Conservation (phyloP, 495 filamentous ascomycete genomes). For the Penicillium parvum region DNA sequence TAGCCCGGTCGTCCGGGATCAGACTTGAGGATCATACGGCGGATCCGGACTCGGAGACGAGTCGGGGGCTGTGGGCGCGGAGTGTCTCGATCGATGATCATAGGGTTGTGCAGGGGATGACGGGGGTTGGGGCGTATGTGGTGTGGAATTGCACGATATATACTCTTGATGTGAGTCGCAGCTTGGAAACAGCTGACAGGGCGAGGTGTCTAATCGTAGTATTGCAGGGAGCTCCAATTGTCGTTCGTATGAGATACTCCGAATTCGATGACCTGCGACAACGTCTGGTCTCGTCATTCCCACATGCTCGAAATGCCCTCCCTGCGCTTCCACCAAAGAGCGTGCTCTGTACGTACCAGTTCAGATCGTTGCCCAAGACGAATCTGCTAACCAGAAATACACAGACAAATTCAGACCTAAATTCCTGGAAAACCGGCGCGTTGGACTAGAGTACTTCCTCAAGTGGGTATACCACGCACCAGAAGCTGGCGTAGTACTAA, state of each 20-base stretch:
- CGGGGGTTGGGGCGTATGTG: constrained; percentile 64
- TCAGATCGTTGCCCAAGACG: too few relatives aligned
- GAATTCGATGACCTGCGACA: constrained; percentile 64
- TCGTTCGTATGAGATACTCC: constrained; percentile 64
- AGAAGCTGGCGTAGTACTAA: neutral
- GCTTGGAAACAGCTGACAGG: too few relatives aligned
- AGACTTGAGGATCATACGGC: constrained; percentile 68
- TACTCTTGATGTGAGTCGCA: constrained; percentile 59
- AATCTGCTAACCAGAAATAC: too few relatives aligned
- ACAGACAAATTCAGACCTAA: constrained; percentile 61
- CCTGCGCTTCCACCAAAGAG: constrained; percentile 67
- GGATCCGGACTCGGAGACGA: constrained; percentile 53
- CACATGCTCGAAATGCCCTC: constrained; percentile 58
- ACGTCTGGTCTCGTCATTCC: constrained; percentile 58
- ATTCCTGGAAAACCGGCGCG: constrained; percentile 62
- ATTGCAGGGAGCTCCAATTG: constrained; percentile 54
- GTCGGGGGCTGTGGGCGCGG: constrained; percentile 61
- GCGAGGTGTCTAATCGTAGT: neutral
- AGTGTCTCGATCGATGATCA: constrained; percentile 64
- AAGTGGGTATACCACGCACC: too few relatives aligned
- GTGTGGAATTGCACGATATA: constrained; percentile 70
- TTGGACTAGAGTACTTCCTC: constrained; percentile 54
- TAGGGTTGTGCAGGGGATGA: constrained; percentile 57
- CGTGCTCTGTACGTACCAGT: constrained; percentile 62
- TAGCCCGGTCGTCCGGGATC: constrained; percentile 45